Base-by-base conservation (phyloP, 306 rosid genomes). In the Glycine soja region DNA sequence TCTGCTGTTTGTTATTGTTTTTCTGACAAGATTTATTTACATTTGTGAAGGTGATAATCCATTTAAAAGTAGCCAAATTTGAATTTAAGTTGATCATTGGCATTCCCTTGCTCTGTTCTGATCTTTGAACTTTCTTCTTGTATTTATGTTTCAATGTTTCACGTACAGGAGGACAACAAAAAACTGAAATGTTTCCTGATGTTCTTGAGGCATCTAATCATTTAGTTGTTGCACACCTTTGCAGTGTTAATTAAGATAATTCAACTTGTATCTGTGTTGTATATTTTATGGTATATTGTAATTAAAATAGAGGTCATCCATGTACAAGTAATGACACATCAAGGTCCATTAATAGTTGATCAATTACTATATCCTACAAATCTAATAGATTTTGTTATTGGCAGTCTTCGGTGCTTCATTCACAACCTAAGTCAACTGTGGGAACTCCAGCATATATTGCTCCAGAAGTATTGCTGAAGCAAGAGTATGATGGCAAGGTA, bases 391-490 rank as follows among this genome's bases (percentile, higher is more conserved):
- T 63, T 63, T 11, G 19, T 13, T 36, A 12, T 65, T 50, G 10
- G 63, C 94, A 95, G 99, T 95, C 99, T 53, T 95, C 93, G 0
- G 89, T 95, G 85, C 93, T 93, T 79, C 97, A 95, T 90, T 95
- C 99, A 79, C 99, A 95, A 85, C 99, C 97, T 6, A 95, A 88
- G 82, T 95, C 98, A 78, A 91, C 99, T 18, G 98, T 95, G 36
- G 99, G 99, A 75, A 95, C 99, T 64, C 97, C 97, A 24, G 99
- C 99, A 63, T 95, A 95, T 87, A 95, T 92, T 83, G 99, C 99
- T 82, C 99, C 99, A 14, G 98, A 95, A 88, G 95, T 95, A 75
- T 80, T 95, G 34, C 83, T 88, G 81, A 90, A 86, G 95, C 90
- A 91, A 85, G 92, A 91, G 87, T 95, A 93, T 79, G 99, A 95